Conservation (phyloP, 2,329 filamentous ascomycete genomes). For the Torrubiella hemipterigena region DNA sequence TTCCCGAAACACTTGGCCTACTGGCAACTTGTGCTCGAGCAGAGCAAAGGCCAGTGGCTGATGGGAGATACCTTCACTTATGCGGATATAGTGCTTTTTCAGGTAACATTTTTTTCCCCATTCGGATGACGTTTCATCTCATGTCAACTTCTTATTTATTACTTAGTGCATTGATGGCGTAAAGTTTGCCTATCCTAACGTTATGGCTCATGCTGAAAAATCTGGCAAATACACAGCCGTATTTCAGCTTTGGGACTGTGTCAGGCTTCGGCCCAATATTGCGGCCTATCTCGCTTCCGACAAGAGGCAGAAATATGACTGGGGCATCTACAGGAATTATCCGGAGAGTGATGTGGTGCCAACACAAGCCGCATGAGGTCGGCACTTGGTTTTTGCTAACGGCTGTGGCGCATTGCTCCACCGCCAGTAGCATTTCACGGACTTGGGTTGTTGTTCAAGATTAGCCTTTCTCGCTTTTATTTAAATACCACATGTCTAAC, state of each 20-base stretch:
- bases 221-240: conserved; percentile 39
- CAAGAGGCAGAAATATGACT: conserved; percentile 29
- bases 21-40: conserved; percentile 52
- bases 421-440: too few relatives aligned
- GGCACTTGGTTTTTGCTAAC: too few relatives aligned
- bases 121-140: neutral
- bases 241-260: conserved; percentile 45
- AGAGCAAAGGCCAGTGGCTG: too few relatives aligned
- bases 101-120: conserved; percentile 28
- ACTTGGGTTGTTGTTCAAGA: too few relatives aligned
- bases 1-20: conserved; percentile 54
- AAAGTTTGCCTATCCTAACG: conserved; percentile 52
- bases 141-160: neutral
- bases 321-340: neutral
- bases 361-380: too few relatives aligned
- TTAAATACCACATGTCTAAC: too few relatives aligned
- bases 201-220: conserved; percentile 31
- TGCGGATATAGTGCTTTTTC: conserved; percentile 57
- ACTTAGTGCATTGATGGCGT: conserved; percentile 36
- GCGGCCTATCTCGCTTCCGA: conserved; percentile 52
- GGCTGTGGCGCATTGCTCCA: too few relatives aligned
- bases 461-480: too few relatives aligned
- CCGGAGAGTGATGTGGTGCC: neutral
- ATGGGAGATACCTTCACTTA: conserved; percentile 49
- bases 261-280: conserved; percentile 45